phyloP scores from a whole-genome alignment of 306 rosid species.

The apple (Malus domestica) region ASM211411v1 NC_041804.1:3023001-3023500 shows the following conservation, averaged over 20 bases:
- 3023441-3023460: background rate
- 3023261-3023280: background rate
- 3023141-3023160: background rate
- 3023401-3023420: background rate
- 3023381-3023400: background rate
- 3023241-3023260: background rate
- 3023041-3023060: too few species aligned
- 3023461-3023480: background rate
- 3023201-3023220: background rate
- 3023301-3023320: background rate
- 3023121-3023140: background rate
- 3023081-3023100: background rate
- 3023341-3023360: background rate
- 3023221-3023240: background rate
- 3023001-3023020: background rate
- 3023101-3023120: background rate
- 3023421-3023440: background rate
- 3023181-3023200: background rate
- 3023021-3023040: background rate
- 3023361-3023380: background rate
- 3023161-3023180: background rate
- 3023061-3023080: background rate
- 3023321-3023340: background rate
- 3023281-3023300: background rate
- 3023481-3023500: background rate